phyloP scores from a whole-genome alignment of 2,329 filamentous ascomycete species.

The Phialophora chinensis region DNA sequence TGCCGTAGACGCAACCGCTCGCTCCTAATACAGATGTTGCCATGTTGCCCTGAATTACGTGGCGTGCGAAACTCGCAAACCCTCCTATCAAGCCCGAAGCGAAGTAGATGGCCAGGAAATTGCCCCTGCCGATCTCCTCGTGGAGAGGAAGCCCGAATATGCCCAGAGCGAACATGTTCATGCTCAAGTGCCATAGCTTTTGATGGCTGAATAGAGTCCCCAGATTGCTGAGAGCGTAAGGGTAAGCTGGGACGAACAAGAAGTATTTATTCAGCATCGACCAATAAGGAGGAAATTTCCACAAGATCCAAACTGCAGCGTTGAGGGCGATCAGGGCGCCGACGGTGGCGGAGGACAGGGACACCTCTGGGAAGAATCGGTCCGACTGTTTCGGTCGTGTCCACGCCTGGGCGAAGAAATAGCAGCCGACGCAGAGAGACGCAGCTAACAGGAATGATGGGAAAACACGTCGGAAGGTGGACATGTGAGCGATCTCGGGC shows the following conservation, averaged over 20 bases:
- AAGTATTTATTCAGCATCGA: constrained; percentile 63
- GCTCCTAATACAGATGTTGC: constrained; percentile 57
- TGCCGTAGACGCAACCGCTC: constrained; percentile 57
- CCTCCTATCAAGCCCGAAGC: constrained; percentile 56
- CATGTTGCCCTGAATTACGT: constrained; percentile 53
- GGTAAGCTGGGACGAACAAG: constrained; percentile 59
- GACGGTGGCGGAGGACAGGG: constrained; percentile 60
- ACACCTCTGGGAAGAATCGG: constrained; percentile 57
- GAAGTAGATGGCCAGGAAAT: constrained; percentile 61
- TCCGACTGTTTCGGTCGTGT: constrained; percentile 54
- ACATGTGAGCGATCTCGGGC: constrained; percentile 35
- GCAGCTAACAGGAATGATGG: constrained; percentile 51
- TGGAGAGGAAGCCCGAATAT: constrained; percentile 62
- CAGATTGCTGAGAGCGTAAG: constrained; percentile 58
- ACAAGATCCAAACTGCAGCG: constrained; percentile 56
- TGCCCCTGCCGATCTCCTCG: constrained; percentile 62
- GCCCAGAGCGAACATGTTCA: constrained; percentile 62
- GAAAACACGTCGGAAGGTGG: constrained; percentile 50
- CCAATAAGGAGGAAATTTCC: constrained; percentile 62
- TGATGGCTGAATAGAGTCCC: constrained; percentile 65
- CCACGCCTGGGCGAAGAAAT: constrained; percentile 56
- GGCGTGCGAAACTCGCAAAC: constrained; percentile 52
- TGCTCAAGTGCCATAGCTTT: constrained; percentile 56
- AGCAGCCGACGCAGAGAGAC: constrained; percentile 48
- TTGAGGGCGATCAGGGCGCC: constrained; percentile 59